Base-by-base conservation (phyloP, 2,329 filamentous ascomycete genomes). In the Lecanicillium sp. region DNA sequence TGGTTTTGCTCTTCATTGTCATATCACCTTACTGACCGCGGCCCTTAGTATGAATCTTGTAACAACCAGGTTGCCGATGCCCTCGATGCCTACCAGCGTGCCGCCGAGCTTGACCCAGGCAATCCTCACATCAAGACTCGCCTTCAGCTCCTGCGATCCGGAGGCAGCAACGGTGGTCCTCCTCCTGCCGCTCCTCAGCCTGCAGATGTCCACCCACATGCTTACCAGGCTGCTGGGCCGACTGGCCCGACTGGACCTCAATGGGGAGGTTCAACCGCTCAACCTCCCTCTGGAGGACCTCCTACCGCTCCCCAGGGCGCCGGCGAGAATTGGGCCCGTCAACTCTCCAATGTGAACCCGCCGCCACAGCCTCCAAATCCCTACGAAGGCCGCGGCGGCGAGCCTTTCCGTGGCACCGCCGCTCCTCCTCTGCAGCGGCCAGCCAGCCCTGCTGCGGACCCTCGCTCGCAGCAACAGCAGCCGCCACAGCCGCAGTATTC, bases 31-130 rank as follows among this genome's bases (percentile, higher is more conserved):
- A 27, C 16, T 28, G 37, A 41, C 29, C 13, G 22, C 7, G 12
- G 8, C 11, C 13, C 19, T 14, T 50, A 94, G 83, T 98, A 98
- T 56, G 92, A 98, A 61, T 95, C 88, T 18, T 98, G 92, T 64
- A 96, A 98, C 71, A 96, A 96, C 65, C 92, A 98, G 64, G 95
- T 94, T 42, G 86, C 81, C 37, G 92, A 98, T 68, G 92, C 92
- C 1, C 73, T 96, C 32, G 92, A 98, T 60, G 92, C 92, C 5
- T 98, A 96, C 59, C 85, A 90, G 54, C 79, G 92, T 49, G 92
- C 92, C 29, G 89, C 89, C 27, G 92, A 98, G 59, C 77, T 98
- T 47, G 92, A 98, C 56, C 90, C 92, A 0, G 72, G 70, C 45
- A 96, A 98, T 56, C 85, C 86, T 29, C 90, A 96, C 60, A 96